These are phyloP conservation scores for Phytophthora sojae DNA, from an alignment of 352 stramenopile species.

Conservation along the genomic window DNA sequence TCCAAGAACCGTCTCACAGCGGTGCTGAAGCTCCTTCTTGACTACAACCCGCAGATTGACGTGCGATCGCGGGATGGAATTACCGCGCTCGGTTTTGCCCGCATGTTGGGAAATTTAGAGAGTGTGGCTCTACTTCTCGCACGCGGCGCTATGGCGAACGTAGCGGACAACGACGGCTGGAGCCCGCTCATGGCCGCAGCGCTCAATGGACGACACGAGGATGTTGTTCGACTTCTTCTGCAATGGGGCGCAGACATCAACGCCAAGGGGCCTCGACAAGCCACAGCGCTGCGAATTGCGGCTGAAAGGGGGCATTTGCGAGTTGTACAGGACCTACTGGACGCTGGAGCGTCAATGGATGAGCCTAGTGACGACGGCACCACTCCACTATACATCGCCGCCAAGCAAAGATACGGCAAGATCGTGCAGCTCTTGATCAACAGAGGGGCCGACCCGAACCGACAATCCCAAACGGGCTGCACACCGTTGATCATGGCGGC, in stretches of 20 bases:
- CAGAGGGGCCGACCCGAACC: background rate
- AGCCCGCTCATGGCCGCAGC: conserved; percentile 1
- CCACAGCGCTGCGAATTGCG: conserved; percentile 9
- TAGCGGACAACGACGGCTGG: background rate
- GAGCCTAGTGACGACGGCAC: conserved; percentile 4
- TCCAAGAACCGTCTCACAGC: background rate
- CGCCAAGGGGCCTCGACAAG: background rate
- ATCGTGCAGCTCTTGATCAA: conserved; percentile 10
- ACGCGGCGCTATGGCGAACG: background rate
- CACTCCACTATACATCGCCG: conserved; percentile 5
- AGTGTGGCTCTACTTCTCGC: background rate
- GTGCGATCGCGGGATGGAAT: background rate
- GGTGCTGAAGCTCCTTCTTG: background rate
- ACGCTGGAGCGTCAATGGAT: conserved; percentile 1
- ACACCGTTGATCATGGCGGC: conserved; percentile 6
- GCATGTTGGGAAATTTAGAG: background rate
- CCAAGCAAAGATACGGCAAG: background rate
- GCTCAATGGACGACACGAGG: background rate
- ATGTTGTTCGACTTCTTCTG: background rate
- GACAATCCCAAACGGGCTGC: background rate
- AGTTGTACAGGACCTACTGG: conserved; percentile 3
- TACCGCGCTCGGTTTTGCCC: background rate
- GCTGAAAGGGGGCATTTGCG: conserved; percentile 1
- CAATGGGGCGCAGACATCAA: background rate
- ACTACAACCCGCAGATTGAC: background rate